Conservation (phyloP, 805 yeast genomes). For the Metschnikowia orientalis region DNA sequence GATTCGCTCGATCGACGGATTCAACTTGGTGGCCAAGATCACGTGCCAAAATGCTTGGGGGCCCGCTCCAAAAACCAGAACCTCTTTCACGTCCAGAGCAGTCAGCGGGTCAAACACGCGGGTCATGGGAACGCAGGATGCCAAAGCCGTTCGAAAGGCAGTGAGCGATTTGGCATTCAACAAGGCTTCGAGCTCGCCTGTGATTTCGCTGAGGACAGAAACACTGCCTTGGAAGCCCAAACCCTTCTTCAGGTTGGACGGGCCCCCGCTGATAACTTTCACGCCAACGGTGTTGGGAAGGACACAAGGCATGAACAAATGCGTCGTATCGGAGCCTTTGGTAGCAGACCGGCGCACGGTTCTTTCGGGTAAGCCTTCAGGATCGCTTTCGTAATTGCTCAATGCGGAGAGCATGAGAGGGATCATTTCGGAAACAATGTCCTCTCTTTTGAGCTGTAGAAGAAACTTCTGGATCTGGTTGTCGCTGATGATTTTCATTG, state of each 20-base stretch:
- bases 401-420: slow-evolving; percentile 35
- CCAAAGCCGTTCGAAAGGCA: slow-evolving; percentile 64
- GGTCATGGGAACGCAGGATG: slow-evolving; percentile 45
- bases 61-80: slow-evolving; percentile 56
- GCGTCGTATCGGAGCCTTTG: slow-evolving; percentile 34
- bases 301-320: slow-evolving; percentile 64
- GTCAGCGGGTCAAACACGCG: slow-evolving; percentile 21
- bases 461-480: slow-evolving; percentile 27
- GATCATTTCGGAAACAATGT: slow-evolving; percentile 32
- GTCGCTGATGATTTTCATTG: slow-evolving; percentile 30
- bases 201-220: slow-evolving; percentile 43
- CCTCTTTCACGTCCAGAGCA: slow-evolving; percentile 20
- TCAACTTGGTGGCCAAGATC: slow-evolving; percentile 39
- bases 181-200: slow-evolving; percentile 50
- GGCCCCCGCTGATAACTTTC: slow-evolving; percentile 56
- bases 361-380: slow-evolving; percentile 49
- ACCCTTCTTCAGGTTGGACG: slow-evolving; percentile 24
- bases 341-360: slow-evolving; percentile 40
- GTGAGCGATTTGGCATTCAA: slow-evolving; percentile 57
- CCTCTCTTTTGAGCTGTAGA: slow-evolving; percentile 22
- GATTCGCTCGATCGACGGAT: slow-evolving; percentile 34
- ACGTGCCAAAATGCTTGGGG: slow-evolving; percentile 65
- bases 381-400: slow-evolving; percentile 38
- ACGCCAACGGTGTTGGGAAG: slow-evolving; percentile 51
- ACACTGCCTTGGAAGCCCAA: slow-evolving; percentile 60